These are phyloP conservation scores for Pythium periplocum DNA, from an alignment of 352 stramenopile species.

Conservation along the genomic window DNA sequence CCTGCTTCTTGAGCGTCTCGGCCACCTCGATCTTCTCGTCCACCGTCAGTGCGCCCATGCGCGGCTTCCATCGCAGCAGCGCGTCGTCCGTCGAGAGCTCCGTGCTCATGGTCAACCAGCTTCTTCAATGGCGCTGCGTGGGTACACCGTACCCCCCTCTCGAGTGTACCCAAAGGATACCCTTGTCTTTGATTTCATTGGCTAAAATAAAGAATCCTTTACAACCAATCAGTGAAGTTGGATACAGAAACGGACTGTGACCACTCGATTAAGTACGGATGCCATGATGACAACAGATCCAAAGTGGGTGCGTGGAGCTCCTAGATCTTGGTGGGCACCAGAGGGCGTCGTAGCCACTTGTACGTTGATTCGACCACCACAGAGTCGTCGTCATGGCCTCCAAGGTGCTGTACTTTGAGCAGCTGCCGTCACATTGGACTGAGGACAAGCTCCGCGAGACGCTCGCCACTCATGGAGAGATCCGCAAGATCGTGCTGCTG, in stretches of 20 bases:
- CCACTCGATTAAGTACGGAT: too few species aligned
- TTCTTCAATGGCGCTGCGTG: too few species aligned
- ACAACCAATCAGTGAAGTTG: conserved; percentile 1
- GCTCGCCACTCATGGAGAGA: conserved; percentile 21
- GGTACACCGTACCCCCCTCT: too few species aligned
- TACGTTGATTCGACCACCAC: too few species aligned
- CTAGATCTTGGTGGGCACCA: conserved; percentile 4
- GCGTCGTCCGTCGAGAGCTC: conserved; percentile 26
- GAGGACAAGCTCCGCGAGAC: conserved; percentile 26
- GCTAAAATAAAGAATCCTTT: too few species aligned
- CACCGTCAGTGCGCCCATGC: conserved; percentile 54
- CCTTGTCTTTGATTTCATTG: too few species aligned
- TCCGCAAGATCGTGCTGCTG: conserved; percentile 40
- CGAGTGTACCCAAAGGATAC: too few species aligned
- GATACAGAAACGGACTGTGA: background rate
- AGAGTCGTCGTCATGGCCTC: conserved; percentile 18
- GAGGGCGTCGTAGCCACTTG: background rate
- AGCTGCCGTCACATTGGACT: conserved; percentile 40
- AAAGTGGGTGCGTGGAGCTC: too few species aligned
- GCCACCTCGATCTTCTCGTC: conserved; percentile 69
- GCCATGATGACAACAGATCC: too few species aligned
- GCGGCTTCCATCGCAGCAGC: conserved; percentile 59
- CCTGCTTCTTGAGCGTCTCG: conserved; percentile 74
- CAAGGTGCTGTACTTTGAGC: conserved; percentile 52
- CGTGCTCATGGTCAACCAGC: too few species aligned